phyloP scores from a whole-genome alignment of 2,329 filamentous ascomycete species.

The Fusarium lateritium region DNA sequence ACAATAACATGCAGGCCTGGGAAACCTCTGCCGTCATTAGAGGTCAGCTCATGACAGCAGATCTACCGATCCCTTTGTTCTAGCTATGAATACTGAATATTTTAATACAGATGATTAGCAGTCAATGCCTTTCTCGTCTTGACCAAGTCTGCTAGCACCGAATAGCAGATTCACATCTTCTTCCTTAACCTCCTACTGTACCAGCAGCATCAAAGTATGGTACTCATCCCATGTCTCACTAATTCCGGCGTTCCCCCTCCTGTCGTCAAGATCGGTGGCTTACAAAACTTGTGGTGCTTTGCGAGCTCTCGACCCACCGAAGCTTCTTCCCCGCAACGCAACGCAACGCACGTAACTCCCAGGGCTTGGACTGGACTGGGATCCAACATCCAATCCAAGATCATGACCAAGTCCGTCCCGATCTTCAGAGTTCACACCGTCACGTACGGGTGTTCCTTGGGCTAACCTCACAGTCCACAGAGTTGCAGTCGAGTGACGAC shows the following conservation, averaged over 20 bases:
- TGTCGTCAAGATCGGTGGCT: conserved; percentile 46
- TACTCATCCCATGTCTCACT: conserved; percentile 38
- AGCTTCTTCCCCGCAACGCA: conserved; percentile 47
- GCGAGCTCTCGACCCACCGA: conserved; percentile 41
- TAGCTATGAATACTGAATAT: background rate
- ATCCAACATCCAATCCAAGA: conserved; percentile 26
- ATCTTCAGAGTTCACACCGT: conserved; percentile 51
- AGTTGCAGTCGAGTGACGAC: conserved; percentile 39
- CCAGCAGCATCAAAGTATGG: conserved; percentile 23
- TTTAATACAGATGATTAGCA: background rate
- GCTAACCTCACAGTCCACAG: conserved; percentile 43
- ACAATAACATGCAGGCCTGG: conserved; percentile 33
- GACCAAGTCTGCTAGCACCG: background rate
- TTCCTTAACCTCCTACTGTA: conserved; percentile 18
- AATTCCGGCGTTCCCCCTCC: conserved; percentile 23
- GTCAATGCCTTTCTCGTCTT: background rate
- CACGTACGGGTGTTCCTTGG: conserved; percentile 34
- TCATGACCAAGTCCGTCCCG: conserved; percentile 47
- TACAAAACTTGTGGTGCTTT: conserved; percentile 16
- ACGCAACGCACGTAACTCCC: conserved; percentile 4
- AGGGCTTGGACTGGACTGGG: conserved; percentile 13
- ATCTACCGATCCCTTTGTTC: background rate
- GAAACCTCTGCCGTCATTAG: conserved; percentile 27
- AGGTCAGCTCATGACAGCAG: conserved; percentile 20
- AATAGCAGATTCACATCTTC: background rate